These are phyloP conservation scores for Rugosomyces carneus DNA, from an alignment of 1,284 basidiomycete species.

Conservation along the genomic window DNA sequence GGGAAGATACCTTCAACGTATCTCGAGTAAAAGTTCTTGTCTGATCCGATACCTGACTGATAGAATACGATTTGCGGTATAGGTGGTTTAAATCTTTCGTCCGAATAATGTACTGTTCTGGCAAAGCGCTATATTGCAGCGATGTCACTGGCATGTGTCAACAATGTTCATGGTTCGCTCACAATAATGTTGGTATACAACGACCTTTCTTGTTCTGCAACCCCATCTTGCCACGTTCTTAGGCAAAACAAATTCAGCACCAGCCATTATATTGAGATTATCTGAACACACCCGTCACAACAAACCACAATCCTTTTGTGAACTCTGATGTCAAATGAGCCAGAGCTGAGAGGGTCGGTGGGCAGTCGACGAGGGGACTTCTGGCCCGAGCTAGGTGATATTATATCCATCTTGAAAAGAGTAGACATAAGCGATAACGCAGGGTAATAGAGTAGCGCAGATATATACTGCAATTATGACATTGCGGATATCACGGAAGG, in stretches of 20 bases:
- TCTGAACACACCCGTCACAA: constrained; percentile 55
- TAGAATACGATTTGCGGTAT: constrained; percentile 66
- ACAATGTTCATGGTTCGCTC: constrained; percentile 17
- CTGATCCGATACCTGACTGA: constrained; percentile 63
- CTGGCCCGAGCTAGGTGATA: constrained; percentile 15
- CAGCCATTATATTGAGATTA: neutral
- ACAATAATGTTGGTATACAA: constrained; percentile 62
- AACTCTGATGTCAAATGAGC: constrained; percentile 3
- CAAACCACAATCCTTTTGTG: constrained; percentile 40
- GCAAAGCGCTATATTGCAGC: constrained; percentile 35
- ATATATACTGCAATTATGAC: neutral
- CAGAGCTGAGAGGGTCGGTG: constrained; percentile 12
- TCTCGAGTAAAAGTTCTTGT: constrained; percentile 48
- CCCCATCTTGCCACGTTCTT: constrained; percentile 46
- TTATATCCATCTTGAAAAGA: constrained; percentile 6
- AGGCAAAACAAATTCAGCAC: neutral
- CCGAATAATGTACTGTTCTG: constrained; percentile 52
- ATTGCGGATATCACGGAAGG: neutral
- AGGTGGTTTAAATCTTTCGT: constrained; percentile 39
- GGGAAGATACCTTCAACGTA: constrained; percentile 43
- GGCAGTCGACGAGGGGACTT: constrained; percentile 21
- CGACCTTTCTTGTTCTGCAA: constrained; percentile 42
- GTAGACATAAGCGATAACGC: constrained; percentile 7
- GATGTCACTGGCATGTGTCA: neutral
- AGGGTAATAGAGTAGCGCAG: neutral